Conservation (phyloP, 192 early-diverging fungal genomes). For the Geranomyces variabilis region DNA sequence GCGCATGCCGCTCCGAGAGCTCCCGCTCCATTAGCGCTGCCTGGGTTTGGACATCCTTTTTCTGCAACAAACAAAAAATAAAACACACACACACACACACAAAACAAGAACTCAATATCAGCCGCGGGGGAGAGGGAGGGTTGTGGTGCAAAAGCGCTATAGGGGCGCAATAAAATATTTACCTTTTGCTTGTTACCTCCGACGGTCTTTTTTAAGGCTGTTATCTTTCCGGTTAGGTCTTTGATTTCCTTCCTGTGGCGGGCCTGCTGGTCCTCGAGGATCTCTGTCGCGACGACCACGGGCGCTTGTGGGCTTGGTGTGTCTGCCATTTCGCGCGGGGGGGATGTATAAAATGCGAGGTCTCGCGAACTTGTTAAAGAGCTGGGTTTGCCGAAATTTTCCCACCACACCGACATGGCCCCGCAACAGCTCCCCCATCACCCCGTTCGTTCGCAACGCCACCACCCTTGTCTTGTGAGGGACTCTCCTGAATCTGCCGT, state of each 20-base stretch:
- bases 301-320: too few relatives aligned
- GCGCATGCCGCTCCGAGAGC: constrained; percentile 62
- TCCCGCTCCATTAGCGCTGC: constrained; percentile 70
- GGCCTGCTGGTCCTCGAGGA: constrained; percentile 67
- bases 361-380: too few relatives aligned
- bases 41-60: constrained; percentile 78
- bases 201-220: constrained; percentile 76
- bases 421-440: too few relatives aligned
- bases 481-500: too few relatives aligned
- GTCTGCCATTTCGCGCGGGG: too few relatives aligned
- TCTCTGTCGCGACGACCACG: constrained; percentile 33
- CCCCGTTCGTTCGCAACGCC: too few relatives aligned
- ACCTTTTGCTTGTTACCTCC: constrained; percentile 76
- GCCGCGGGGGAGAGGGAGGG: neutral
- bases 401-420: too few relatives aligned
- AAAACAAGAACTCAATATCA: neutral
- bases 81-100: neutral
- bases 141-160: neutral
- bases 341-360: too few relatives aligned
- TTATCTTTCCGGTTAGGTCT: constrained; percentile 70
- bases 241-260: constrained; percentile 80
- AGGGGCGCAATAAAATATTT: too few relatives aligned
- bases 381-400: too few relatives aligned
- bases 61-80: constrained; percentile 55
- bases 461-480: too few relatives aligned